phyloP scores from a whole-genome alignment of 805 yeast genomes.

The Candida coquimbonensis region DNA sequence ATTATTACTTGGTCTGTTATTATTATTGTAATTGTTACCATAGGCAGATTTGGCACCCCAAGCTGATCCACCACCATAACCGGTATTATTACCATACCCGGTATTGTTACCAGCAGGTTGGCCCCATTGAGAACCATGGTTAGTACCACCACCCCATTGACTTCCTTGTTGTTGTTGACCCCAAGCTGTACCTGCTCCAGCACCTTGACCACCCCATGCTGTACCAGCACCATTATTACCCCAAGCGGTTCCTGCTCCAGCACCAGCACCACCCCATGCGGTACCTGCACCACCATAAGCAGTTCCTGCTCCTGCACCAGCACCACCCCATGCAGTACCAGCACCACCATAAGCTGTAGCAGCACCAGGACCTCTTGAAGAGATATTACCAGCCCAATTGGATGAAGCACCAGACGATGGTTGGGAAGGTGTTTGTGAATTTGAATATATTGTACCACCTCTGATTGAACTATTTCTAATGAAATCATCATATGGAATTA shows the following conservation, averaged over 20 bases:
- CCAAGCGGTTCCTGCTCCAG: conserved; percentile 34
- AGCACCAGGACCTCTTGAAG: conserved; percentile 26
- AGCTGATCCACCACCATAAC: conserved; percentile 37
- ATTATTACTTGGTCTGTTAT: conserved; percentile 12
- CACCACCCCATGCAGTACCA: conserved; percentile 34
- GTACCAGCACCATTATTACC: conserved; percentile 25
- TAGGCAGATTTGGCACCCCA: conserved; percentile 29
- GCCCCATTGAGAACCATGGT: conserved; percentile 19
- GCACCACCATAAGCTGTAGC: conserved; percentile 31
- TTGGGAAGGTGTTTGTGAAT: conserved; percentile 5
- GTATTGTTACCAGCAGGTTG: conserved; percentile 18
- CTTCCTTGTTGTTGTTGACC: conserved; percentile 24
- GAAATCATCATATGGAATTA: conserved; percentile 74
- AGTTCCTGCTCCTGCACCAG: conserved; percentile 31
- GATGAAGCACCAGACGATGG: conserved; percentile 23
- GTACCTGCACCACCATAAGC: conserved; percentile 31
- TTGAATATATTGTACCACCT: conserved; percentile 13
- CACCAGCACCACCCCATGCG: conserved; percentile 32
- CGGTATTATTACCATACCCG: conserved; percentile 25
- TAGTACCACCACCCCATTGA: conserved; percentile 16
- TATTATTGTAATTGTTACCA: conserved; percentile 11
- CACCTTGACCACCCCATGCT: conserved; percentile 27
- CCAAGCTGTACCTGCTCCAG: conserved; percentile 34
- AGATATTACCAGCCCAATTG: conserved; percentile 25
- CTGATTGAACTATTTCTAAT: conserved; percentile 39